Conservation (phyloP, 148 eudicot species). For the Nepenthes gracilis region DNA sequence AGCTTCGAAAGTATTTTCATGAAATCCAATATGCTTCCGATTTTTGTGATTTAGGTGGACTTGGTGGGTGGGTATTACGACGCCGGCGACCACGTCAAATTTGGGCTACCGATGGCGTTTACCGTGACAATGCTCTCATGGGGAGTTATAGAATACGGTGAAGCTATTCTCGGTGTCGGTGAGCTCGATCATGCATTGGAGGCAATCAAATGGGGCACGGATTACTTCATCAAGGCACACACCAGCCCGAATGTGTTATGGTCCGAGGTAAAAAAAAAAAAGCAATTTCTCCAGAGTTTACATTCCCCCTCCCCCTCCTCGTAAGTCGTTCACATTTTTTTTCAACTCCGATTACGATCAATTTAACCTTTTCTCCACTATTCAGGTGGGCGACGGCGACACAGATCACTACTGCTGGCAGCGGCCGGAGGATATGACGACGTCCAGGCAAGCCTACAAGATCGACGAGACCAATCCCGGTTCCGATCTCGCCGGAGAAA, state of each 20-base stretch:
- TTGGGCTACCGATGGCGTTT: conserved; percentile 22
- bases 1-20: no score
- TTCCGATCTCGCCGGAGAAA: conserved; percentile 53
- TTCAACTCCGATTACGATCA: no score
- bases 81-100: conserved; percentile 22
- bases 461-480: conserved; percentile 46
- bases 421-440: conserved; percentile 58
- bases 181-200: conserved; percentile 15
- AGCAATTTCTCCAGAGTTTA: no score
- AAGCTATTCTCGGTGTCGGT: conserved; percentile 5
- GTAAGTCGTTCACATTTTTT: no score
- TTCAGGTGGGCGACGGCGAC: conserved; percentile 54
- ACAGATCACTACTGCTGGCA: conserved; percentile 56
- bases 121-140: conserved; percentile 20
- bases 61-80: conserved; percentile 26
- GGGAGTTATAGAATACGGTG: conserved; percentile 11
- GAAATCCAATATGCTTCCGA: neutral
- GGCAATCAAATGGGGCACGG: conserved; percentile 22
- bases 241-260: conserved; percentile 1
- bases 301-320: no score
- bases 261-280: neutral
- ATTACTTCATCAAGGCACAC: conserved; percentile 16
- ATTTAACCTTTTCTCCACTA: neutral
- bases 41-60: conserved; percentile 14
- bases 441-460: conserved; percentile 45